Percentiles rank a stretch among this genome's conserved stretches.
These are phyloP conservation scores for Intubia oerlemansii DNA, from an alignment of 2,329 filamentous ascomycete genomes.

Conservation along the genomic window DNA sequence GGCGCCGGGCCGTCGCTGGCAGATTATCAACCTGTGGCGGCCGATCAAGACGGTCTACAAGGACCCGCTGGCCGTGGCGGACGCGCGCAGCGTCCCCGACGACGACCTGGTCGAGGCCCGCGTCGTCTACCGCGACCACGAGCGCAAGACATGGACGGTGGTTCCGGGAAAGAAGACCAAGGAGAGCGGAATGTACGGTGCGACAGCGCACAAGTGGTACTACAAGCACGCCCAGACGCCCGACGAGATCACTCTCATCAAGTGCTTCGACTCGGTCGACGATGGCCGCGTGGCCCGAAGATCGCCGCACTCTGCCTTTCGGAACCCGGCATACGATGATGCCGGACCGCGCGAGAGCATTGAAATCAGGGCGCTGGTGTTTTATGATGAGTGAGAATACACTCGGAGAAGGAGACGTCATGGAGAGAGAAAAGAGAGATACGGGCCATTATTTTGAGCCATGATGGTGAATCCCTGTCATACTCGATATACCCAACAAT, in stretches of 20 bases:
- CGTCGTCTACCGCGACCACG: no score
- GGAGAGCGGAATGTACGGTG: no score
- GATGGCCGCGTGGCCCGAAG: conserved; percentile 26
- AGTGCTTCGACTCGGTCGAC: conserved; percentile 27
- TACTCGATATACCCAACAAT: no score
- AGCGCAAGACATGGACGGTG: conserved; percentile 18
- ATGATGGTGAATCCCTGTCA: no score
- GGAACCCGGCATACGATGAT: conserved; percentile 19
- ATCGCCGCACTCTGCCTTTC: conserved; percentile 32
- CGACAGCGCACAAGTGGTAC: conserved; percentile 25
- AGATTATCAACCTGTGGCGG: conserved; percentile 17
- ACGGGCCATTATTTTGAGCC: no score
- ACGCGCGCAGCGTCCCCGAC: conserved; percentile 16
- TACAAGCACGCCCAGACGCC: conserved; percentile 27
- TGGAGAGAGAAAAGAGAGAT: no score
- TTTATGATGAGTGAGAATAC: conserved; percentile 20
- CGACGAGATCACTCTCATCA: conserved; percentile 31
- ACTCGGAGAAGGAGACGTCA: no score
- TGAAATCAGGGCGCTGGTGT: conserved; percentile 33
- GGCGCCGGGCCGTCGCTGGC: no score
- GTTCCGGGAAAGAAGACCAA: conserved; percentile 14
- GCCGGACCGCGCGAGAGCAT: conserved; percentile 28
- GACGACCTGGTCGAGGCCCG: no score
- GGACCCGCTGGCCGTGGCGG: conserved; percentile 20
- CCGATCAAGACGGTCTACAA: conserved; percentile 24